A percentile compares a stretch with the other conserved stretches of the same genome.
Conservation (phyloP, 176 grass and related monocot species). For the Avena eriantha region DNA sequence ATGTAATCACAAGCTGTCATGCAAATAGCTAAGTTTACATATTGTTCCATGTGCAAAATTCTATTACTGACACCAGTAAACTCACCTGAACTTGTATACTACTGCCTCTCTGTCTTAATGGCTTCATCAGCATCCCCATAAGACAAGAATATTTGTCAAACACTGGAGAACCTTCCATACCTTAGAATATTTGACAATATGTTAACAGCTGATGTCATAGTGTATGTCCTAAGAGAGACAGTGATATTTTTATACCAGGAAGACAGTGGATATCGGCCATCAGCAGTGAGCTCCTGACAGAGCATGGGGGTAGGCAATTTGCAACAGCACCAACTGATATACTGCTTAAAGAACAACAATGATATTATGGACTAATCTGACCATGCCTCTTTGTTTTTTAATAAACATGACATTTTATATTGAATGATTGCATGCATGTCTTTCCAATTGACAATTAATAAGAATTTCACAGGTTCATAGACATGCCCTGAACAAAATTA, state of each 20-base stretch:
- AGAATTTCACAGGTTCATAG: neutral
- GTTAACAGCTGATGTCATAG: slow-evolving; percentile 43
- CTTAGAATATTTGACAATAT: slow-evolving; percentile 52
- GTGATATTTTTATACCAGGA: slow-evolving; percentile 65
- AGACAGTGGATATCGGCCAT: slow-evolving; percentile 86
- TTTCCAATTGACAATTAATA: slow-evolving; percentile 32
- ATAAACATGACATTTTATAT: neutral
- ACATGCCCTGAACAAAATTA: slow-evolving; percentile 1
- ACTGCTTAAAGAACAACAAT: slow-evolving; percentile 52
- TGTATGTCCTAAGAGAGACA: slow-evolving; percentile 23
- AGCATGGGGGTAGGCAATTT: slow-evolving; percentile 73
- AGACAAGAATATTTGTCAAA: slow-evolving; percentile 74
- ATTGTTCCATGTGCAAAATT: slow-evolving; percentile 27
- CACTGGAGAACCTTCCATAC: slow-evolving; percentile 95
- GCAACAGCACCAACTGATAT: slow-evolving; percentile 79
- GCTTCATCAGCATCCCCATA: slow-evolving; percentile 76
- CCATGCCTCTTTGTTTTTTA: neutral
- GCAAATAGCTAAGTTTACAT: slow-evolving; percentile 38
- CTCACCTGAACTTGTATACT: slow-evolving; percentile 86
- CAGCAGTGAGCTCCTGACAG: slow-evolving; percentile 61
- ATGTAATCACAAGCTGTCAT: slow-evolving; percentile 86
- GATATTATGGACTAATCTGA: slow-evolving; percentile 33
- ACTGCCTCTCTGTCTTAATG: slow-evolving; percentile 78
- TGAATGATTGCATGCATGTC: slow-evolving; percentile 4
- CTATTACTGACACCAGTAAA: slow-evolving; percentile 27